These are phyloP conservation scores for Coniochaeta sp. DNA, from an alignment of 2,329 filamentous ascomycete species.

Conservation along the genomic window DNA sequence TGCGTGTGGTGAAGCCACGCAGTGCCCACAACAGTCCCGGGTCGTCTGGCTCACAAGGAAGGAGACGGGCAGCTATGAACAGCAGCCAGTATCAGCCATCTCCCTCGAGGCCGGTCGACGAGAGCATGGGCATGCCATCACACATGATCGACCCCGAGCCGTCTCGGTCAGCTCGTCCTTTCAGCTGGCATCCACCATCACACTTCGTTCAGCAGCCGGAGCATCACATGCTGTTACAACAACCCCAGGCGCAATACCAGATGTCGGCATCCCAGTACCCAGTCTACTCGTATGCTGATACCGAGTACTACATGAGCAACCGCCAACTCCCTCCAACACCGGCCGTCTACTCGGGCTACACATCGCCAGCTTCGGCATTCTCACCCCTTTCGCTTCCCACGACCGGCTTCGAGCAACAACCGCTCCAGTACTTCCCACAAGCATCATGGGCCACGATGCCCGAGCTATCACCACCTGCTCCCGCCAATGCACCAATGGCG, in stretches of 20 bases:
- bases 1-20: slow-evolving; percentile 57
- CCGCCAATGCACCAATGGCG: neutral
- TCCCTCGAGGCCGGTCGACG: neutral
- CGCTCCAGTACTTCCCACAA: slow-evolving; percentile 31
- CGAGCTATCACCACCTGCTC: slow-evolving; percentile 5
- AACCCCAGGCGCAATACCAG: slow-evolving; percentile 23
- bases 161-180: slow-evolving; percentile 43
- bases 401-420: slow-evolving; percentile 26
- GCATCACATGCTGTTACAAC: slow-evolving; percentile 23
- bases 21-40: slow-evolving; percentile 66
- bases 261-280: slow-evolving; percentile 29
- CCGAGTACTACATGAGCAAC: slow-evolving; percentile 32
- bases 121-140: neutral
- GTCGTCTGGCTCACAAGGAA: slow-evolving; percentile 36
- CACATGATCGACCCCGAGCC: neutral
- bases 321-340: slow-evolving; percentile 45
- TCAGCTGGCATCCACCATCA: slow-evolving; percentile 71
- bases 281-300: slow-evolving; percentile 31
- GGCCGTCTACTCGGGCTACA: slow-evolving; percentile 48
- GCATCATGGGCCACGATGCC: slow-evolving; percentile 27
- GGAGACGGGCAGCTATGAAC: slow-evolving; percentile 48
- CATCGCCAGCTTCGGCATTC: slow-evolving; percentile 47
- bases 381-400: slow-evolving; percentile 47
- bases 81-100: slow-evolving; percentile 35
- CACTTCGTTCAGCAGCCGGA: slow-evolving; percentile 30